Evolutionary conservation across 345 rosid species (phyloP).

Genomic region (Eucalyptus polyanthemos): DNA sequence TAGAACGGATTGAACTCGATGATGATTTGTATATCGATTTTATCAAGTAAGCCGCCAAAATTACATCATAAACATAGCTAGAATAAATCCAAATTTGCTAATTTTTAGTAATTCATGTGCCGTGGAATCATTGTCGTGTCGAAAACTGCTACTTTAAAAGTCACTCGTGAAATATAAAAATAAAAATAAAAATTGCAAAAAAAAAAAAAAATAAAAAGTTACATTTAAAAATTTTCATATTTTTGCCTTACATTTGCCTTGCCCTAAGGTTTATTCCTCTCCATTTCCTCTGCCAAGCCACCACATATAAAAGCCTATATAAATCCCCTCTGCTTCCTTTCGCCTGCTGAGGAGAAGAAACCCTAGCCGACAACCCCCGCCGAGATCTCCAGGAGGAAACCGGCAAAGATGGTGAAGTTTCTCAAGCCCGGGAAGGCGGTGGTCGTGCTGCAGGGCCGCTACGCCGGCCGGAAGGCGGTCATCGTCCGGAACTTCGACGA

Average conservation of each 20-base stretch:
- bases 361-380: too few species aligned
- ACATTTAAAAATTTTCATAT: background rate
- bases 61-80: background rate
- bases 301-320: background rate
- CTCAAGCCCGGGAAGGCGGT: background rate
- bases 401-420: background rate
- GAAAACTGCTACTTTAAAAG: background rate
- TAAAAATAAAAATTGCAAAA: background rate
- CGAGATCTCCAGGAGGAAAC: background rate
- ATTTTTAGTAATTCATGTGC: background rate
- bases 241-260: background rate
- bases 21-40: accelerated
- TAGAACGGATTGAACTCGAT: accelerated
- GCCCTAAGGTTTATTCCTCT: background rate
- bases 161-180: background rate
- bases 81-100: background rate
- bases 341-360: background rate
- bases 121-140: background rate
- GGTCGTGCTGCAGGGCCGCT: background rate
- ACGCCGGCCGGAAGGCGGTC: background rate
- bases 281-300: background rate
- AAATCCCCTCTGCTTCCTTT: accelerated
- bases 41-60: background rate
- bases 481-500: background rate
- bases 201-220: too few species aligned